phyloP scores from a whole-genome alignment of 108 stramenopile species.

The Seminavis robusta region DNA sequence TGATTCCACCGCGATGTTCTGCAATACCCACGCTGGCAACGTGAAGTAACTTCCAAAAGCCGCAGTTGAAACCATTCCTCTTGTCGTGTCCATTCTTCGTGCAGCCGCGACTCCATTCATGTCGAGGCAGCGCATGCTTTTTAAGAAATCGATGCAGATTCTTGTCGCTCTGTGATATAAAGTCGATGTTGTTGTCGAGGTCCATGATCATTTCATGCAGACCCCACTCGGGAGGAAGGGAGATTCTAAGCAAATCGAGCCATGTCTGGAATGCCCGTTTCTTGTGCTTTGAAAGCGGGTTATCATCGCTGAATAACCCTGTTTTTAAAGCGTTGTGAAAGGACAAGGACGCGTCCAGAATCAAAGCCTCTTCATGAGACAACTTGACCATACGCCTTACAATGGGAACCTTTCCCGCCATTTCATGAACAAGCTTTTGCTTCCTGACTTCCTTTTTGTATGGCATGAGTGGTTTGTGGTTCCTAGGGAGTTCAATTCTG shows the following conservation, averaged over 20 bases:
- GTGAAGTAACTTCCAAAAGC: conserved; percentile 84
- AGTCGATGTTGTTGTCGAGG: conserved; percentile 30
- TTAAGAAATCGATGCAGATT: conserved; percentile 29
- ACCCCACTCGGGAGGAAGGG: conserved; percentile 64
- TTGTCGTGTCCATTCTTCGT: neutral
- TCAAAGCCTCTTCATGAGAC: conserved; percentile 50
- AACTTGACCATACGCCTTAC: conserved; percentile 16
- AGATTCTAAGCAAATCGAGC: conserved; percentile 59
- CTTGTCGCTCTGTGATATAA: conserved; percentile 23
- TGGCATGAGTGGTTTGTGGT: neutral
- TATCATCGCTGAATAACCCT: conserved; percentile 39
- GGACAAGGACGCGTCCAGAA: conserved; percentile 61
- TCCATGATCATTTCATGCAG: conserved; percentile 47
- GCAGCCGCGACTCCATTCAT: conserved; percentile 39
- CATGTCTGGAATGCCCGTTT: conserved; percentile 45
- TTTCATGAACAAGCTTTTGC: neutral
- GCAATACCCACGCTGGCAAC: conserved; percentile 71
- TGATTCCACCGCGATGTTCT: conserved; percentile 51
- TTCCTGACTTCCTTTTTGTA: conserved; percentile 28
- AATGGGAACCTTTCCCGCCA: conserved; percentile 17
- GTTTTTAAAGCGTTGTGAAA: conserved; percentile 52
- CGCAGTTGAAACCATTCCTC: conserved; percentile 60
- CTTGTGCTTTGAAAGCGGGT: conserved; percentile 24
- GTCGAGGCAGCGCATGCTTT: conserved; percentile 12
- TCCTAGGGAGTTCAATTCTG: neutral